Evolutionary conservation across 805 yeast genomes (phyloP).

Genomic region (Saccharomycopsis lassenensis): DNA sequence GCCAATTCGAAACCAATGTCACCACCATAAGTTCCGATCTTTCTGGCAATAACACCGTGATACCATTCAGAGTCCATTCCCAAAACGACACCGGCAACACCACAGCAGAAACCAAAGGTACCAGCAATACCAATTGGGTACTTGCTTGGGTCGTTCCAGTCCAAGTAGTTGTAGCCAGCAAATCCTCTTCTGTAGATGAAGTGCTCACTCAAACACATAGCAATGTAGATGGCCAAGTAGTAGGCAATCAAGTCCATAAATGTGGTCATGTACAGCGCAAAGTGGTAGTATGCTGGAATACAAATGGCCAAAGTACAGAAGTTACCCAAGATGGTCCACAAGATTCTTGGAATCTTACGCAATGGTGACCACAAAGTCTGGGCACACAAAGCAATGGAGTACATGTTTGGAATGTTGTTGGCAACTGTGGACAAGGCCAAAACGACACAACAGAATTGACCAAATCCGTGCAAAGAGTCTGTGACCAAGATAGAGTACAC

Average conservation of each 20-base stretch:
- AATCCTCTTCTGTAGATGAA: constrained; percentile 56
- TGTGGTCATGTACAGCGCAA: constrained; percentile 61
- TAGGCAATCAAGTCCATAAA: constrained; percentile 89
- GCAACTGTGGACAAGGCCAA: constrained; percentile 80
- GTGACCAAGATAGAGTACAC: constrained; percentile 68
- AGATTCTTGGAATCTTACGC: constrained; percentile 63
- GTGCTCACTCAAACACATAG: constrained; percentile 70
- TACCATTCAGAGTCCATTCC: constrained; percentile 90
- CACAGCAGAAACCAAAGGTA: constrained; percentile 62
- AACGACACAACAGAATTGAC: constrained; percentile 79
- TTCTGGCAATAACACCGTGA: constrained; percentile 52
- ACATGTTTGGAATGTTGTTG: constrained; percentile 88
- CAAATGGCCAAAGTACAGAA: constrained; percentile 72
- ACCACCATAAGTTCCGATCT: constrained; percentile 61
- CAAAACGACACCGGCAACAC: constrained; percentile 72
- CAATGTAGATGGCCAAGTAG: constrained; percentile 78
- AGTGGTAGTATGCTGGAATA: constrained; percentile 75
- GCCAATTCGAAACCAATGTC: constrained; percentile 83
- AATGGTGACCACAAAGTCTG: constrained; percentile 76
- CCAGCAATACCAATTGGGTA: constrained; percentile 73
- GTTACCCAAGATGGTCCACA: constrained; percentile 74
- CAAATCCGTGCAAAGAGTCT: constrained; percentile 77
- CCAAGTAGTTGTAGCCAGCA: constrained; percentile 48
- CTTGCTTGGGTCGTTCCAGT: constrained; percentile 43
- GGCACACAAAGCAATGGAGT: constrained; percentile 78